Evolutionary conservation across 2,329 filamentous ascomycete genomes (phyloP), one percentile per base, ranked within the genome.

Genomic region (Penicillium sp.): DNA sequence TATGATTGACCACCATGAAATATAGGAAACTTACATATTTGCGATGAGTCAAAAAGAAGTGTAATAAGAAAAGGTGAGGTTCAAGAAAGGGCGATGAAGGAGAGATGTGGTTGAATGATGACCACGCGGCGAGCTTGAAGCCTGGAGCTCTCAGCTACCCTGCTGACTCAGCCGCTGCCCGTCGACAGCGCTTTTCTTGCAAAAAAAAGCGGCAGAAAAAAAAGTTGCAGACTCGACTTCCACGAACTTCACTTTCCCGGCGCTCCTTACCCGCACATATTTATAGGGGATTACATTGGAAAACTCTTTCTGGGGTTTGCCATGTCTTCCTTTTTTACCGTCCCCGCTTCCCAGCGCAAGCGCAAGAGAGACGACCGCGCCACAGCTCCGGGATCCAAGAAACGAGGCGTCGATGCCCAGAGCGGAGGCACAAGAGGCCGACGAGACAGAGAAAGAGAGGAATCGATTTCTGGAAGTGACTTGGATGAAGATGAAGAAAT

Each of bases 271-370:
- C 39, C 31, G 28, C 43, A 35, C 27, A 36, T 47, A 49, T 48
- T 22, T 26, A 32, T 42, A 29, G 51, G 43, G 20, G 35, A 8
- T 14, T 34, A 23, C 20, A 14, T 36, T 23, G 51, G 44, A 38
- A 29, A 10, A 16, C 11, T 7, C 40, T 11, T 31, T 14, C 16
- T 44, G 37, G 35, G 48, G 39, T 23, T 41, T 38, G 45, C 27
- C 29, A 94, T 95, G 90, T 95, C 91, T 63, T 95, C 90, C 31
- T 98, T 97, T 72, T 98, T 98, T 72, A 95, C 90, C 42, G 76
- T 85, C 31, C 89, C 93, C 5, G 86, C 86, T 32, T 85, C 86
- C 41, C 86, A 91, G 64, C 88, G 87, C 74, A 97, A 97, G 78
- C 79, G 93, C 61, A 97, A 97, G 77, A 80, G 90, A 51, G 76